phyloP scores from a whole-genome alignment of 306 rosid genomes.

The Adenanthera pavonina region DNA sequence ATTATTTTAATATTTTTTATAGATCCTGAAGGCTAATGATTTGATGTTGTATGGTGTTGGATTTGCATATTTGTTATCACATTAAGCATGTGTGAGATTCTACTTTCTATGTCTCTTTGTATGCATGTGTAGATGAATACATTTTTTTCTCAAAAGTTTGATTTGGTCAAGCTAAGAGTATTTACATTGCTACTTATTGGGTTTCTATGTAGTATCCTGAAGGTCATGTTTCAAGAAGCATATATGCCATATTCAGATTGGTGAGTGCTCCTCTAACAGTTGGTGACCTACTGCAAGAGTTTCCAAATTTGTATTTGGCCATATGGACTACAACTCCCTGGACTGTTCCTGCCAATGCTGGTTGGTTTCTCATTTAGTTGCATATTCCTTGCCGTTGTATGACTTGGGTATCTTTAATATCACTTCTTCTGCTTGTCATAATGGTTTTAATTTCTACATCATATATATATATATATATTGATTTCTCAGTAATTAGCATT shows the following conservation, averaged over 20 bases:
- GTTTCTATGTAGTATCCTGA: conserved; percentile 82
- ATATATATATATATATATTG: conserved; percentile 16
- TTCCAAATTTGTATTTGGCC: conserved; percentile 84
- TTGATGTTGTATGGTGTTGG: conserved; percentile 18
- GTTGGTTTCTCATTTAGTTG: conserved; percentile 55
- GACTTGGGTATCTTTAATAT: conserved; percentile 3
- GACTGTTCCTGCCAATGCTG: conserved; percentile 99
- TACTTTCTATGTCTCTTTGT: not conserved
- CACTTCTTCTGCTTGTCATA: conserved; percentile 23
- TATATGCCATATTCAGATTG: conserved; percentile 82
- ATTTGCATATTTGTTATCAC: conserved; percentile 9
- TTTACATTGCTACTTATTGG: conserved; percentile 37
- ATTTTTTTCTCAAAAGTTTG: conserved; percentile 31
- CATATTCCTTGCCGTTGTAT: conserved; percentile 36
- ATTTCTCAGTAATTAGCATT: conserved; percentile 15
- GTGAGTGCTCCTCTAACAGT: conserved; percentile 49
- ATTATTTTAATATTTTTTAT: not conserved
- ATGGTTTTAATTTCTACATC: conserved; percentile 14
- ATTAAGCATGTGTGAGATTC: not conserved
- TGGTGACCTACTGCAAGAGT: conserved; percentile 66
- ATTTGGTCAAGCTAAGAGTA: conserved; percentile 32
- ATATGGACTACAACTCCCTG: conserved; percentile 99
- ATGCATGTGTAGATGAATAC: conserved; percentile 4
- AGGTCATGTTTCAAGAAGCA: conserved; percentile 88
- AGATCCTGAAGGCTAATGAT: conserved; percentile 21